These are phyloP conservation scores for Carallia pectinifolia DNA, from an alignment of 345 rosid genomes.

Conservation along the genomic window DNA sequence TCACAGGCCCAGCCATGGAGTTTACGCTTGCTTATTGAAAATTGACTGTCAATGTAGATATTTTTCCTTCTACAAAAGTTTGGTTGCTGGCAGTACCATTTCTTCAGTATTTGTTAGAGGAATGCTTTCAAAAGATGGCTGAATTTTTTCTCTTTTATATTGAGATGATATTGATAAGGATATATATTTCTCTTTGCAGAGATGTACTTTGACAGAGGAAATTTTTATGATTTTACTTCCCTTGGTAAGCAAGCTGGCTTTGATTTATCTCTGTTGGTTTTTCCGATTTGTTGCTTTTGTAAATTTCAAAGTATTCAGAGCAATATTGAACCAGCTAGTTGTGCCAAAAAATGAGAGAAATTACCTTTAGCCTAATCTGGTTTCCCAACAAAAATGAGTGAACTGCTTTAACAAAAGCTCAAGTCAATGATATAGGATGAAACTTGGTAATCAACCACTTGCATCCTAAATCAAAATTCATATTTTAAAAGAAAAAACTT, in stretches of 20 bases:
- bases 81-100: too few relatives aligned
- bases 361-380: not conserved
- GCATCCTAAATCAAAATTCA: not conserved
- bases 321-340: not conserved
- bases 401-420: not conserved
- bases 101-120: not conserved
- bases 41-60: not conserved
- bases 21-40: not conserved
- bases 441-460: not conserved
- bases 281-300: not conserved
- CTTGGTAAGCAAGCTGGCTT: constrained; percentile 60
- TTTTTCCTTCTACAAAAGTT: not conserved
- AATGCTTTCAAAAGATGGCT: constrained; percentile 11
- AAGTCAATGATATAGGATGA: not conserved
- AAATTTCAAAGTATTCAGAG: not conserved
- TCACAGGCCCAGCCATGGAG: not conserved
- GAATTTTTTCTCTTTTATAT: not conserved
- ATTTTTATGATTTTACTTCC: constrained; percentile 93
- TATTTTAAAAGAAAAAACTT: too few relatives aligned
- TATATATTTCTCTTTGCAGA: constrained; percentile 46
- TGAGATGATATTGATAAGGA: constrained; percentile 8
- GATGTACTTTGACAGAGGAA: constrained; percentile 93
- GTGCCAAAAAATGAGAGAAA: not conserved
- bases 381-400: not conserved
- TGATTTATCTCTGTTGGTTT: not conserved